phyloP scores from a whole-genome alignment of 768 basidiomycete genomes.

The Phlegmacium glaucopus region DNA sequence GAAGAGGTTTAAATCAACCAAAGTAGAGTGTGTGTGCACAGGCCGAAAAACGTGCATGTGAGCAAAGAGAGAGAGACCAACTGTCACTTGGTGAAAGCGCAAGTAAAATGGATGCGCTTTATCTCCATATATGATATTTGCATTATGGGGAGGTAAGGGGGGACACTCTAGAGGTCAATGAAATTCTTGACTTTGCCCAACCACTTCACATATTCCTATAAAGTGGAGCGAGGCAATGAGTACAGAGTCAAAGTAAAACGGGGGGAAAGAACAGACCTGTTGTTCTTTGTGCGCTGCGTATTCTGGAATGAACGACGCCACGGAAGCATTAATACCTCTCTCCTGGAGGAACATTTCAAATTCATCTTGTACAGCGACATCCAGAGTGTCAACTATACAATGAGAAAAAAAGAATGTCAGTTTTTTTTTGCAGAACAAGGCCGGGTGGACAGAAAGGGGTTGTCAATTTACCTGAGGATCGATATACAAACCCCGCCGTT shows the following conservation, averaged over 20 bases:
- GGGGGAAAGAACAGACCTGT: constrained; percentile 55
- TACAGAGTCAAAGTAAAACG: constrained; percentile 4
- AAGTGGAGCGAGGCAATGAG: constrained; percentile 1
- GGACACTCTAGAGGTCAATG: constrained; percentile 56
- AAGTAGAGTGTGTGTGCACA: too few relatives aligned
- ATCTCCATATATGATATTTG: too few relatives aligned
- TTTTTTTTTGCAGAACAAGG: background rate
- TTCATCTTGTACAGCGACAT: too few relatives aligned
- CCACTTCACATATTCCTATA: constrained; percentile 95
- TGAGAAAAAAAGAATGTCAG: too few relatives aligned
- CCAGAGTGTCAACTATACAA: constrained; percentile 77
- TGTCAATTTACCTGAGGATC: constrained; percentile 81
- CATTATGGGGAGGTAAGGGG: too few relatives aligned
- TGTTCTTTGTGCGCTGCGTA: constrained; percentile 92
- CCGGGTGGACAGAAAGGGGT: background rate
- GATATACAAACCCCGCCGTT: constrained; percentile 86
- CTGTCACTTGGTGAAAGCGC: too few relatives aligned
- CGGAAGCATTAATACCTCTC: constrained; percentile 78
- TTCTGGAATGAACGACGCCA: constrained; percentile 87
- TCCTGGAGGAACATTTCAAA: constrained; percentile 87
- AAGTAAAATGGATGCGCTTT: too few relatives aligned
- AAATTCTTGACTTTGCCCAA: constrained; percentile 79
- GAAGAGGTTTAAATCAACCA: too few relatives aligned
- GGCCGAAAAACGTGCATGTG: too few relatives aligned
- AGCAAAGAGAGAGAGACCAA: too few relatives aligned